A percentile compares a stretch with the other conserved stretches of the same genome.
Conservation (phyloP, 192 early-diverging fungal genomes). For the Umbelopsis isabellina region DNA sequence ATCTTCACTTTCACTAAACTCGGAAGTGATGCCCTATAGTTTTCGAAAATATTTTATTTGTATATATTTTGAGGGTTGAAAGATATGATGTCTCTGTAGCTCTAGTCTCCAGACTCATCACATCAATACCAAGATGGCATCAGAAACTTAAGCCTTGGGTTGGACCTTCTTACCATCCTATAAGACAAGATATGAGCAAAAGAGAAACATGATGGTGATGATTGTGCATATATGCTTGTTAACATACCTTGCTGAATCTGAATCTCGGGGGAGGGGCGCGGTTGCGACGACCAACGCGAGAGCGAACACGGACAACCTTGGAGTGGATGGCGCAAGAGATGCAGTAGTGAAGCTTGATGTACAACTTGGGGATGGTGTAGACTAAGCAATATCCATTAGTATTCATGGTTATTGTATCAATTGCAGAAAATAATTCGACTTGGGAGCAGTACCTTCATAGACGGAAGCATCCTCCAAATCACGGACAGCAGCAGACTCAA, state of each 20-base stretch:
- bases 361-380: slow-evolving; percentile 90
- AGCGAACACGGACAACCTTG: slow-evolving; percentile 93
- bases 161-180: slow-evolving; percentile 22
- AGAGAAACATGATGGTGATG: background rate
- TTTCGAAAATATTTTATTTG: slow-evolving; percentile 23
- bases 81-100: too few relatives aligned
- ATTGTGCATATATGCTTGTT: background rate
- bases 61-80: slow-evolving; percentile 11
- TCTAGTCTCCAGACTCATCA: too few relatives aligned
- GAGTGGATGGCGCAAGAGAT: slow-evolving; percentile 92
- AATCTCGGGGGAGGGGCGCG: slow-evolving; percentile 92
- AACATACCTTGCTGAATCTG: slow-evolving; percentile 73
- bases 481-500: slow-evolving; percentile 94
- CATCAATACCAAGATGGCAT: too few relatives aligned
- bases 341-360: slow-evolving; percentile 90
- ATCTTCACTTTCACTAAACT: too few relatives aligned
- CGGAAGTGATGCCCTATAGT: background rate
- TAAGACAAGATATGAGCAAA: background rate
- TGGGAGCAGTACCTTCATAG: slow-evolving; percentile 66
- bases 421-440: background rate
- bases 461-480: slow-evolving; percentile 95
- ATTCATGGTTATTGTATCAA: background rate
- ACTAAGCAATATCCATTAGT: slow-evolving; percentile 27
- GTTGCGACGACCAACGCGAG: slow-evolving; percentile 84
- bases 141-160: slow-evolving; percentile 13